These are phyloP conservation scores for Erodium trifolium DNA, from an alignment of 441 rosid species.

Conservation along the genomic window DNA sequence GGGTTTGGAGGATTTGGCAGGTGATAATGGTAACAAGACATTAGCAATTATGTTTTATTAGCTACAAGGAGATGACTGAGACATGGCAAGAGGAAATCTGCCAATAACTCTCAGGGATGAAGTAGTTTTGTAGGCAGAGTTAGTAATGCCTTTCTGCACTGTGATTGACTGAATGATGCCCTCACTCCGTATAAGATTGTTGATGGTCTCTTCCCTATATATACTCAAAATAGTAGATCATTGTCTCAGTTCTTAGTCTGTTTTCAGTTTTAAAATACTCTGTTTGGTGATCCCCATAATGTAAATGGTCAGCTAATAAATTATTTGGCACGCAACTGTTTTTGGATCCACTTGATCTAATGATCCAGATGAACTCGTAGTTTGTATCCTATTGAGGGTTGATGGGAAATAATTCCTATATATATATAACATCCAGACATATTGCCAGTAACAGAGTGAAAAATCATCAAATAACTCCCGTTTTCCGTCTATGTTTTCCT, in stretches of 20 bases:
- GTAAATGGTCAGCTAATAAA: background rate
- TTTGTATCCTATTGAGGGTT: too few relatives aligned
- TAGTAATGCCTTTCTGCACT: background rate
- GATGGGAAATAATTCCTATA: too few relatives aligned
- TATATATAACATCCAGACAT: slow-evolving; percentile 28
- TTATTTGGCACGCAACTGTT: background rate
- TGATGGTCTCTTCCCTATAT: background rate
- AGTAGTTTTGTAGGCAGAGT: background rate
- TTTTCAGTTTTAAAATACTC: background rate
- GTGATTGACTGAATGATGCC: background rate
- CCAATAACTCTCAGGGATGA: background rate
- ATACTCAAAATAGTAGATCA: background rate
- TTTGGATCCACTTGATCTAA: too few relatives aligned
- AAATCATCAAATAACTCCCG: background rate
- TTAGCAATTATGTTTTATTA: too few relatives aligned
- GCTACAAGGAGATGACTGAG: background rate
- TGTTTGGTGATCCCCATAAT: background rate
- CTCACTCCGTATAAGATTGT: background rate
- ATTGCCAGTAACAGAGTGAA: slow-evolving; percentile 29
- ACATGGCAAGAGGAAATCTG: background rate
- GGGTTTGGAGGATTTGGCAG: slow-evolving; percentile 24
- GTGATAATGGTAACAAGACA: background rate
- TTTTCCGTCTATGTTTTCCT: background rate
- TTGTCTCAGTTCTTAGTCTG: background rate
- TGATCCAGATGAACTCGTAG: too few relatives aligned